Percentiles rank a stretch among this genome's conserved stretches.
Conservation (phyloP, 768 basidiomycete genomes). For the Suillus lakei region DNA sequence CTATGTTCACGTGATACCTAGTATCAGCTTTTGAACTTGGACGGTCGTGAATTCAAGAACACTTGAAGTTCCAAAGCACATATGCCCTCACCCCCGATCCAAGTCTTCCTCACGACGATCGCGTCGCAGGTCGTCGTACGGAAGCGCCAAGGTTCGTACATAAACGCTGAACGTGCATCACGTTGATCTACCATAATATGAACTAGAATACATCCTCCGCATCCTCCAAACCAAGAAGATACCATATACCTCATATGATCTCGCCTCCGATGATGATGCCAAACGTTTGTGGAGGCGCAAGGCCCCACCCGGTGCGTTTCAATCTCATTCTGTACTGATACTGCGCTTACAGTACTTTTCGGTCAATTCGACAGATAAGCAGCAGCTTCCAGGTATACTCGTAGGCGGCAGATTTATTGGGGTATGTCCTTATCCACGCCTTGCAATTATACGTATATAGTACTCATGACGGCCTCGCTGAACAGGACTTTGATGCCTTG, state of each 20-base stretch:
- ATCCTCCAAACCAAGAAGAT: constrained; percentile 89
- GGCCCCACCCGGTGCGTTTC: constrained; percentile 62
- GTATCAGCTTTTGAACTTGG: background rate
- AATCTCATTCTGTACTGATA: background rate
- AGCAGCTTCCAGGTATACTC: constrained; percentile 83
- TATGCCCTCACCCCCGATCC: constrained; percentile 85
- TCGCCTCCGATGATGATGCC: constrained; percentile 83
- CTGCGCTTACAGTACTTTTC: constrained; percentile 5
- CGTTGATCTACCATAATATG: constrained; percentile 1
- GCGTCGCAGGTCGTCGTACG: constrained; percentile 78
- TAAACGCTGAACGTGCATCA: background rate
- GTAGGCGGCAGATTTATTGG: constrained; percentile 79
- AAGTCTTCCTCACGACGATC: constrained; percentile 85
- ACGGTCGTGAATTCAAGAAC: background rate
- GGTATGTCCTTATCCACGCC: constrained; percentile 48
- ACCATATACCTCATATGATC: constrained; percentile 78
- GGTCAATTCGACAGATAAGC: constrained; percentile 59
- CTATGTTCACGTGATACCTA: constrained; percentile 4
- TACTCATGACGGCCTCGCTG: constrained; percentile 8
- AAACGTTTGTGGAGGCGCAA: constrained; percentile 83
- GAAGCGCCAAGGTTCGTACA: constrained; percentile 71
- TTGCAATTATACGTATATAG: constrained; percentile 3
- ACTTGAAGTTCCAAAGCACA: background rate
- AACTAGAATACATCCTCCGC: constrained; percentile 76
- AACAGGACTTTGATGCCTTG: constrained; percentile 76